Evolutionary conservation across 805 yeast genomes (phyloP).

Genomic region (Candida manassasensis): DNA sequence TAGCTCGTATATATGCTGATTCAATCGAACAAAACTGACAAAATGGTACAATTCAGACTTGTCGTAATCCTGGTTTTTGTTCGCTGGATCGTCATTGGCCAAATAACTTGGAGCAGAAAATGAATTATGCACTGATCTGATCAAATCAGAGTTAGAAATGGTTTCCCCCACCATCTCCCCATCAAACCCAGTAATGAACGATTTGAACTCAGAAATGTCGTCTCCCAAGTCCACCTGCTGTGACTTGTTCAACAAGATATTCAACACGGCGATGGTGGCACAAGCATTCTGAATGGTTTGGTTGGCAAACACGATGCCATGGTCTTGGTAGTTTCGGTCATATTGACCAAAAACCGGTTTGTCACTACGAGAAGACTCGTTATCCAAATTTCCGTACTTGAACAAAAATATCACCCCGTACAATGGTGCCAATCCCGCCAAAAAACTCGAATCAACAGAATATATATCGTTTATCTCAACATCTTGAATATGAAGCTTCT

Average conservation of each 20-base stretch:
- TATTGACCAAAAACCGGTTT: slow-evolving; percentile 43
- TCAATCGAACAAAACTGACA: slow-evolving; percentile 45
- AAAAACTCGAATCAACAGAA: slow-evolving; percentile 43
- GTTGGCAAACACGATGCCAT: slow-evolving; percentile 52
- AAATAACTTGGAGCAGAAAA: slow-evolving; percentile 53
- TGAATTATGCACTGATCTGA: slow-evolving; percentile 56
- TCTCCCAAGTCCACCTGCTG: slow-evolving; percentile 42
- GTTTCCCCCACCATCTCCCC: slow-evolving; percentile 57
- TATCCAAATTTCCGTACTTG: slow-evolving; percentile 47
- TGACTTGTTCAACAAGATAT: slow-evolving; percentile 40
- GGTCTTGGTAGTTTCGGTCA: slow-evolving; percentile 27
- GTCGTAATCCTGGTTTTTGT: slow-evolving; percentile 19
- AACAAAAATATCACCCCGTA: slow-evolving; percentile 61
- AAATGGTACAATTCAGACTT: slow-evolving; percentile 55
- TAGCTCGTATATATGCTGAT: slow-evolving; percentile 50
- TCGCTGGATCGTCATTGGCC: slow-evolving; percentile 36
- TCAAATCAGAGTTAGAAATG: slow-evolving; percentile 52
- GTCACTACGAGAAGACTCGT: slow-evolving; percentile 23
- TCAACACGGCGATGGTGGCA: slow-evolving; percentile 68
- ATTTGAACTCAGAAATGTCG: slow-evolving; percentile 43
- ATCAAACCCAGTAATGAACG: slow-evolving; percentile 51
- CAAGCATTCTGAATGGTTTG: slow-evolving; percentile 67
- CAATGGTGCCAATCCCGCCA: slow-evolving; percentile 36
- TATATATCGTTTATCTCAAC: slow-evolving; percentile 57
- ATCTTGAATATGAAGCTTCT: slow-evolving; percentile 46